Evolutionary conservation across 2,329 filamentous ascomycete genomes (phyloP), one percentile per base, ranked within the genome.

Genomic region (Fusarium pseudoanthophilum): DNA sequence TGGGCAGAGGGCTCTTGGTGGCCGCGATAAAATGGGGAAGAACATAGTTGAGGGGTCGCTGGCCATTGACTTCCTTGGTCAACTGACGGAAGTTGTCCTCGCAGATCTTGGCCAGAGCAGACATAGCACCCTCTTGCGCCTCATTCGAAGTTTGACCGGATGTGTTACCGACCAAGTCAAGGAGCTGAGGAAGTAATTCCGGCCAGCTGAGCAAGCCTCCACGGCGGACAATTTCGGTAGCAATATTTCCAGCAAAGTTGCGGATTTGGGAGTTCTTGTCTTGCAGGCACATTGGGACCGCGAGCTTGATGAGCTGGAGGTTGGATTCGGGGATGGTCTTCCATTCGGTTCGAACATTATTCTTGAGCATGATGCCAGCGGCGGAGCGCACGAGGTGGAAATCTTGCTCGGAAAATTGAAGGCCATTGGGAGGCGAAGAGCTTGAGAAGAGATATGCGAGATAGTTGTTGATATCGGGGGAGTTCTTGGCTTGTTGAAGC

Each of bases 401-500:
- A 80, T 93, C 86, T 73, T 87, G 79, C 75, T 86, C 79, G 59
- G 87, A 88, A 76, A 89, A 88, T 75, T 86, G 85, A 79, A 93
- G 85, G 72, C 86, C 90, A 64, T 86, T 83, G 52, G 92, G 90
- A 57, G 87, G 85, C 72, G 91, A 87, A 64, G 90, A 82, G 77
- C 89, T 94, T 68, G 93, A 94, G 83, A 97, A 94, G 71, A 99
- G 89, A 83, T 93, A 98, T 76, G 94, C 93, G 49, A 99, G 91
- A 83, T 99, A 99, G 84, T 98, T 98, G 86, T 97, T 95, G 86
- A 98, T 93, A 82, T 98, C 95, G 55, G 95, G 95, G 16, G 93
- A 96, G 59, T 87, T 85, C 81, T 94, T 97, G 69, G 95, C 96
- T 85, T 97, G 93, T 75, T 90, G 88, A 78, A 99, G 93, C 94